Evolutionary conservation across 78 protist genomes (phyloP).

Genomic region (Monocercomonoides exilis): DNA sequence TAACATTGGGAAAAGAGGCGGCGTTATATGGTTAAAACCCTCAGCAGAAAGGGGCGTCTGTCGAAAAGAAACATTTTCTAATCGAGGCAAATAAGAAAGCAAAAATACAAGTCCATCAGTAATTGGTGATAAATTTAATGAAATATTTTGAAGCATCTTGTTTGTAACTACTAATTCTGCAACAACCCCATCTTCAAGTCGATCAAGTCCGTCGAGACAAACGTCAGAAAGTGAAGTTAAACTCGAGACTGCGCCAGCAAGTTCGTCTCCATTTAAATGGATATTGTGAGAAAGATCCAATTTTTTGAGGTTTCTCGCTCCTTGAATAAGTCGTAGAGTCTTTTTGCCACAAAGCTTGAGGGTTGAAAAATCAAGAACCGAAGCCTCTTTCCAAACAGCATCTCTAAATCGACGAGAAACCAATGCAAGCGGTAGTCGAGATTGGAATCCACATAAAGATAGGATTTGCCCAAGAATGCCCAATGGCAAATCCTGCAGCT

Average conservation of each 20-base stretch:
- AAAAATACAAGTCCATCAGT: not conserved
- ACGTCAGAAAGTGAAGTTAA: not conserved
- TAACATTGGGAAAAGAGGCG: not conserved
- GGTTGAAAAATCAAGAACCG: not conserved
- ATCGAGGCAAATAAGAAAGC: not conserved
- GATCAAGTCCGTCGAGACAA: not conserved
- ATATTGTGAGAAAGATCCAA: not conserved
- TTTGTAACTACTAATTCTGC: not conserved
- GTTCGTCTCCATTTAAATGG: not conserved
- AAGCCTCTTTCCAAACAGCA: not conserved
- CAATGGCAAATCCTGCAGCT: not conserved
- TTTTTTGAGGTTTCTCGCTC: not conserved
- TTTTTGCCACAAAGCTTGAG: not conserved
- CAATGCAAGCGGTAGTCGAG: not conserved
- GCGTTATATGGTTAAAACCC: not conserved
- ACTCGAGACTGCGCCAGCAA: not conserved
- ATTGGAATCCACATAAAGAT: not conserved
- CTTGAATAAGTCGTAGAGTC: not conserved
- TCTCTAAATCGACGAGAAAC: not conserved
- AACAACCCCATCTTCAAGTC: not conserved
- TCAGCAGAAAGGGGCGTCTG: not conserved
- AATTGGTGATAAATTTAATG: not conserved
- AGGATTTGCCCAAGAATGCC: not conserved
- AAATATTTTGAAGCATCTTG: not conserved
- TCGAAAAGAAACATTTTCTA: not conserved